A percentile compares a stretch with the other conserved stretches of the same genome.
These are phyloP conservation scores for Cercospora janseana DNA, from an alignment of 2,329 filamentous ascomycete species.

Conservation along the genomic window DNA sequence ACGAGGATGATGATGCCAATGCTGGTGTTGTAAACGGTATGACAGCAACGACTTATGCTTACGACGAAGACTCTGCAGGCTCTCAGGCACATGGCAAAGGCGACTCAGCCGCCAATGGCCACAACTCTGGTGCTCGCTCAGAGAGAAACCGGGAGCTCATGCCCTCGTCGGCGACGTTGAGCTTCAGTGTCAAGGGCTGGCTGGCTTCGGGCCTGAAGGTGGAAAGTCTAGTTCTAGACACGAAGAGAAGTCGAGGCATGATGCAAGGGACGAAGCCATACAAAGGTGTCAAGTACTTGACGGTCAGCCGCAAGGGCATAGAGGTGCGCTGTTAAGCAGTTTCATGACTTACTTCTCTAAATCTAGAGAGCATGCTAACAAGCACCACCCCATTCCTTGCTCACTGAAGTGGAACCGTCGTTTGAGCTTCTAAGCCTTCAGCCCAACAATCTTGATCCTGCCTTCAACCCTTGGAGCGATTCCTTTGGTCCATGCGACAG, in stretches of 20 bases:
- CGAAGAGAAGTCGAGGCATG: conserved; percentile 79
- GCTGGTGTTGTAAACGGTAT: conserved; percentile 38
- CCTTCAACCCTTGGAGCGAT: conserved; percentile 77
- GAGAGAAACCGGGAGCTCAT: conserved; percentile 47
- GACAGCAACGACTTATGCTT: conserved; percentile 45
- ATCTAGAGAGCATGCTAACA: neutral
- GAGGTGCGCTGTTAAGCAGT: conserved; percentile 45
- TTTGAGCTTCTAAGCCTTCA: neutral
- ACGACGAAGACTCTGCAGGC: conserved; percentile 36
- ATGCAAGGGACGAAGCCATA: conserved; percentile 90
- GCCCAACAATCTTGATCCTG: conserved; percentile 54
- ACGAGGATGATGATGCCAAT: conserved; percentile 50
- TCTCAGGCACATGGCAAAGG: conserved; percentile 43
- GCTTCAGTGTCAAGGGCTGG: conserved; percentile 60
- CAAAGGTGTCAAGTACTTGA: conserved; percentile 97
- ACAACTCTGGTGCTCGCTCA: conserved; percentile 3
- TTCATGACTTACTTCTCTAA: too few species aligned
- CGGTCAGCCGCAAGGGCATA: conserved; percentile 60
- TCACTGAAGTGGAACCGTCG: too few species aligned
- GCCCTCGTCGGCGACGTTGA: conserved; percentile 48
- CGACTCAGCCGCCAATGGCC: conserved; percentile 31
- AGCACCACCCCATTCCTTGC: too few species aligned
- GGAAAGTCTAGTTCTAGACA: conserved; percentile 60
- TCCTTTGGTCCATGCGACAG: conserved; percentile 71
- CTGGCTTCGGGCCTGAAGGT: conserved; percentile 63